Evolutionary conservation across 306 rosid genomes (phyloP).

Genomic region (Rosa multiflora): DNA sequence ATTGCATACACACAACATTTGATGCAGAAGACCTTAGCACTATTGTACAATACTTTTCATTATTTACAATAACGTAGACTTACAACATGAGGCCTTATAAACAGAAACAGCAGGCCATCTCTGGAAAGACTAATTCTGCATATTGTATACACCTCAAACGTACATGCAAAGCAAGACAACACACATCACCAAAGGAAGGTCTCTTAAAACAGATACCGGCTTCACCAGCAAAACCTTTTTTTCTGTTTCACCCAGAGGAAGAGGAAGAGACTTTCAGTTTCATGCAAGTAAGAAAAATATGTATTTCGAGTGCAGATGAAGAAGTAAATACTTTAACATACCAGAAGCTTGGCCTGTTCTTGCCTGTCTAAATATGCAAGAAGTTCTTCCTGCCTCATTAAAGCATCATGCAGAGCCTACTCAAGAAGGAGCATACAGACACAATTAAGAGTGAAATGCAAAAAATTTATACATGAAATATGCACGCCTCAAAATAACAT

Average conservation of each 20-base stretch:
- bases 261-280: constrained; percentile 20
- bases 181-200: constrained; percentile 16
- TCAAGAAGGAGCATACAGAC: constrained; percentile 23
- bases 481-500: not conserved
- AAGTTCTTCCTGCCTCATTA: constrained; percentile 88
- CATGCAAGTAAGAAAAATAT: constrained; percentile 8
- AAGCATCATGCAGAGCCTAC: constrained; percentile 80
- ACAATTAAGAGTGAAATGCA: constrained; percentile 8
- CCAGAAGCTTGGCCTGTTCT: constrained; percentile 55
- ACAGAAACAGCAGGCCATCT: not conserved
- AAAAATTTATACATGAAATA: not conserved
- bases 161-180: constrained; percentile 5
- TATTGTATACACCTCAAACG: not conserved
- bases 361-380: constrained; percentile 71
- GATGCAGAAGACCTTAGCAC: not conserved
- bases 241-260: constrained; percentile 44
- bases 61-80: constrained; percentile 1
- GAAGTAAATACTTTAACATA: constrained; percentile 24
- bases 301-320: constrained; percentile 9
- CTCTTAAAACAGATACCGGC: constrained; percentile 36
- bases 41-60: not conserved
- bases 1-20: not conserved
- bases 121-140: constrained; percentile 5
- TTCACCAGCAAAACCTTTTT: constrained; percentile 58
- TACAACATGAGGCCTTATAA: not conserved